These are phyloP conservation scores for Dorcoceras hygrometricum DNA, from an alignment of 257 asterid species.

Conservation along the genomic window DNA sequence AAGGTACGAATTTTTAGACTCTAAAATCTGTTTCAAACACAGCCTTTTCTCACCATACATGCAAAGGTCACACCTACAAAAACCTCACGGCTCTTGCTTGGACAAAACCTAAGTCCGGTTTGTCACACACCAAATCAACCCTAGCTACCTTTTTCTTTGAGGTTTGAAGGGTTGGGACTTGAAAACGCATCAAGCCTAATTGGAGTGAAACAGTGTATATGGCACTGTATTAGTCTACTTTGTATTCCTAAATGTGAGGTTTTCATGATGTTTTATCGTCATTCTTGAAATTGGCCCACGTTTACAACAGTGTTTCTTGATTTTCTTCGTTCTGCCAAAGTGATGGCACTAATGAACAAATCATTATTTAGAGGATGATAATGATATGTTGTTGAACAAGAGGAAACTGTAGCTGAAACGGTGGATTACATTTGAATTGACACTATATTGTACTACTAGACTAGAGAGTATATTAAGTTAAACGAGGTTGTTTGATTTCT, in stretches of 20 bases:
- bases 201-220: neutral
- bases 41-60: conserved; percentile 23
- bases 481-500: neutral
- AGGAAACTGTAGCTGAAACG: conserved; percentile 13
- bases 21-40: conserved; percentile 5
- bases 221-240: neutral
- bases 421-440: neutral
- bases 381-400: conserved; percentile 20
- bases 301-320: neutral
- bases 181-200: neutral
- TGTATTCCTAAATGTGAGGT: conserved; percentile 16
- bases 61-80: conserved; percentile 24
- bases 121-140: conserved; percentile 1
- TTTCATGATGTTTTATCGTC: neutral
- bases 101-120: conserved; percentile 16
- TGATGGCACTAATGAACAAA: conserved; percentile 10
- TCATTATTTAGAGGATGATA: conserved; percentile 13
- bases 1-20: conserved; percentile 22
- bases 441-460: neutral
- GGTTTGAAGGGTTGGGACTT: too few species aligned
- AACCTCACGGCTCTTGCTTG: conserved; percentile 21
- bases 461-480: neutral
- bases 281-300: conserved; percentile 14
- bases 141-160: neutral
- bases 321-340: neutral